A percentile compares a stretch with the other conserved stretches of the same genome.
Evolutionary conservation across 345 rosid species (phyloP).

Genomic region (Gossypium arboreum): DNA sequence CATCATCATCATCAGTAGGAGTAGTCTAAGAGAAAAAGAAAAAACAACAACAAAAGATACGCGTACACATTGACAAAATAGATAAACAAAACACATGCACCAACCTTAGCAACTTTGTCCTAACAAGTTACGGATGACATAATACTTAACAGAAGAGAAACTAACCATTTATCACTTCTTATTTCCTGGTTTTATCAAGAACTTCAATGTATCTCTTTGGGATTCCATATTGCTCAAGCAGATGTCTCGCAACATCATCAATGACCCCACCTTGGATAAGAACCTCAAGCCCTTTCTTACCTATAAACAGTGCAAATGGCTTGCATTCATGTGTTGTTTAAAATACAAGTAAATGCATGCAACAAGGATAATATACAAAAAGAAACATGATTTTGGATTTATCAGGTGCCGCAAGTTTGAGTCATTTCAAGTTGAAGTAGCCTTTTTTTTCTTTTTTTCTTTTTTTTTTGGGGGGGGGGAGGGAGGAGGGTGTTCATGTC

Average conservation of each 20-base stretch:
- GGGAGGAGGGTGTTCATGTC: neutral
- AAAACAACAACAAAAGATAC: neutral
- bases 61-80: neutral
- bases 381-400: neutral
- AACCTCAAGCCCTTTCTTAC: slow-evolving; percentile 88
- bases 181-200: slow-evolving; percentile 88
- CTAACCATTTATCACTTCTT: slow-evolving; percentile 25
- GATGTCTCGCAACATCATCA: slow-evolving; percentile 73
- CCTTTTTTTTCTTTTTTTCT: neutral
- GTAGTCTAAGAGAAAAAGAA: neutral
- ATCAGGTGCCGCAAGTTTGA: neutral
- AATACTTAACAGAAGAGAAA: neutral
- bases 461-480: too few species aligned
- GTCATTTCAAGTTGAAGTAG: neutral
- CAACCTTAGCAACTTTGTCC: neutral
- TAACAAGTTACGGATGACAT: neutral
- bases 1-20: neutral
- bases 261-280: slow-evolving; percentile 94
- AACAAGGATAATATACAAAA: neutral
- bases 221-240: slow-evolving; percentile 77
- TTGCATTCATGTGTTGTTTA: neutral
- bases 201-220: slow-evolving; percentile 86
- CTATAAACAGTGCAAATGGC: slow-evolving; percentile 26
- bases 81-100: neutral
- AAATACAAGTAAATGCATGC: neutral